These are phyloP conservation scores for Coemansia sp. DNA, from an alignment of 192 early-diverging fungal genomes.

Conservation along the genomic window DNA sequence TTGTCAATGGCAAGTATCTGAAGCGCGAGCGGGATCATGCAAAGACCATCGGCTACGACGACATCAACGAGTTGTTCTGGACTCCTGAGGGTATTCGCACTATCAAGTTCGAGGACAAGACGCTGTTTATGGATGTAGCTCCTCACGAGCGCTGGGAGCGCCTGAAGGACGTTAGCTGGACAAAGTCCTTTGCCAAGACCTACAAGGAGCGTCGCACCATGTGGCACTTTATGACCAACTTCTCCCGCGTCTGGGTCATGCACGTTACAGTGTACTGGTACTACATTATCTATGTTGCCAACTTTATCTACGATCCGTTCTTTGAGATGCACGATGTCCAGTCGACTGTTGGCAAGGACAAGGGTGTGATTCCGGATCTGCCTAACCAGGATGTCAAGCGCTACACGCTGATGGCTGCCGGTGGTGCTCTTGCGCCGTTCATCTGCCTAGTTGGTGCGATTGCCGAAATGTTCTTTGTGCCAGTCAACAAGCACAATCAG, in stretches of 20 bases:
- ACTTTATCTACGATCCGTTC: slow-evolving; percentile 64
- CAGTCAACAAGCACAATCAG: slow-evolving; percentile 61
- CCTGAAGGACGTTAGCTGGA: slow-evolving; percentile 70
- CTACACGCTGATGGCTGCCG: slow-evolving; percentile 69
- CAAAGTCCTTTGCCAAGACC: slow-evolving; percentile 72
- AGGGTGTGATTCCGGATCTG: slow-evolving; percentile 29
- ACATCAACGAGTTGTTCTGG: slow-evolving; percentile 87
- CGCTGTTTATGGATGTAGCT: slow-evolving; percentile 62
- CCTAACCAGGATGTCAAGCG: slow-evolving; percentile 54
- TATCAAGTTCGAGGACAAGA: slow-evolving; percentile 60
- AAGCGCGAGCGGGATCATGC: slow-evolving; percentile 79
- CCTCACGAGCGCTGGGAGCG: slow-evolving; percentile 63
- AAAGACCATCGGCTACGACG: slow-evolving; percentile 76
- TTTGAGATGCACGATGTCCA: slow-evolving; percentile 53
- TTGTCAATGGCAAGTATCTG: slow-evolving; percentile 67
- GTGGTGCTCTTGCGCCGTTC: slow-evolving; percentile 69
- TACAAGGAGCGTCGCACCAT: slow-evolving; percentile 84
- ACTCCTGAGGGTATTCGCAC: slow-evolving; percentile 63
- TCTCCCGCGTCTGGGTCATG: slow-evolving; percentile 85
- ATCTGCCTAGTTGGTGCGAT: slow-evolving; percentile 66
- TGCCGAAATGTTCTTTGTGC: slow-evolving; percentile 73
- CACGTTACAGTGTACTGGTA: slow-evolving; percentile 78
- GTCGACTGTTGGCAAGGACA: slow-evolving; percentile 46
- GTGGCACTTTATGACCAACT: slow-evolving; percentile 82
- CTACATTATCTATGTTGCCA: slow-evolving; percentile 73